Conservation (phyloP, 139 green algal species). For the Chlamydomonas incerta region DNA sequence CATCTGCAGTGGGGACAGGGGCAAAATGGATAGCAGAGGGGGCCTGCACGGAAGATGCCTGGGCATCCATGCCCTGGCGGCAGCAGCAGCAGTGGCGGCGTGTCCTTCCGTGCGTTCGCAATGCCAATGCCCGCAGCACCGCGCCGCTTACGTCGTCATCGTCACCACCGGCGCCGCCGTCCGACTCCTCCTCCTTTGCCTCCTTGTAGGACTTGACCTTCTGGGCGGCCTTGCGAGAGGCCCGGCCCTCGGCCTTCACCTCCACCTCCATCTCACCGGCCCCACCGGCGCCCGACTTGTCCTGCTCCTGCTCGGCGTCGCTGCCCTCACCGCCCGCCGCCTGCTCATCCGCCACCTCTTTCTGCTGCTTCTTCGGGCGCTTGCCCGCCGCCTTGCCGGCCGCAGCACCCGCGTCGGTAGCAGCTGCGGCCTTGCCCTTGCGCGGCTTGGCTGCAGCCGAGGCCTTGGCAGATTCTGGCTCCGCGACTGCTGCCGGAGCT, state of each 20-base stretch:
- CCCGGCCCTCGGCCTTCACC: not conserved
- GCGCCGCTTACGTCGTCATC: no score
- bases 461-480: no score
- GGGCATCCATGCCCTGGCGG: no score
- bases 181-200: no score
- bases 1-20: not conserved
- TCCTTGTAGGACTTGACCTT: slow-evolving; percentile 17
- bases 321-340: not conserved
- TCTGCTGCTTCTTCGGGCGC: not conserved
- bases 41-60: no score
- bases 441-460: no score
- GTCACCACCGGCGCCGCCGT: not conserved
- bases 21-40: no score
- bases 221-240: not conserved
- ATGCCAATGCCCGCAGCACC: no score
- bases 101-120: no score
- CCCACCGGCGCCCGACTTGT: not conserved
- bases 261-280: not conserved
- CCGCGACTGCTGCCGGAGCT: no score
- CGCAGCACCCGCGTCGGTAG: not conserved
- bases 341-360: not conserved
- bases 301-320: not conserved
- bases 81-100: no score
- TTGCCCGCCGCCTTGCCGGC: not conserved
- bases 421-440: no score